Conservation (phyloP, 2,329 filamentous ascomycete species). For the Elsinoe necatrix region DNA sequence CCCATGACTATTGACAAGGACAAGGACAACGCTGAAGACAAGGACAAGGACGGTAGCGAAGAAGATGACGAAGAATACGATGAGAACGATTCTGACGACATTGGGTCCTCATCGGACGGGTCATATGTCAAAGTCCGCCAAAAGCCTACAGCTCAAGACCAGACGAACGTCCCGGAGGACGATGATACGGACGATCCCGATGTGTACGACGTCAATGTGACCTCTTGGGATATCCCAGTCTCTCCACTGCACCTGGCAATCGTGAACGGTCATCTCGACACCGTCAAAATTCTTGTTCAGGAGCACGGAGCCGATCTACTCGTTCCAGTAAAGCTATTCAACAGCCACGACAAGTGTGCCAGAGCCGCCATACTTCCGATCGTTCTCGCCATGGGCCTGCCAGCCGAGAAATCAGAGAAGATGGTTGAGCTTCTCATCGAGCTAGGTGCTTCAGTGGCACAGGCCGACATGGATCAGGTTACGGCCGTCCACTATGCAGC, state of each 20-base stretch:
- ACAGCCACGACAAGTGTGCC: constrained; percentile 41
- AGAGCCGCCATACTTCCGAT: constrained; percentile 59
- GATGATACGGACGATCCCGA: constrained; percentile 62
- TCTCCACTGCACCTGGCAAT: constrained; percentile 75
- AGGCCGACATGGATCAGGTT: constrained; percentile 57
- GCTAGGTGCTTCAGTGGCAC: constrained; percentile 63
- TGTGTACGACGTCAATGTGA: constrained; percentile 66
- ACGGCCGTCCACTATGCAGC: constrained; percentile 62
- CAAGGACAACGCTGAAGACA: constrained; percentile 15
- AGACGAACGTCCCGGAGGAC: constrained; percentile 42
- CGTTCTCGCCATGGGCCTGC: constrained; percentile 57
- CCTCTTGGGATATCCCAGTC: constrained; percentile 70
- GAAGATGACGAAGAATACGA: constrained; percentile 36
- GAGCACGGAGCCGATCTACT: constrained; percentile 70
- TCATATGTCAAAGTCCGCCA: constrained; percentile 72
- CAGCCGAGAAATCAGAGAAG: constrained; percentile 52
- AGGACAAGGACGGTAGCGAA: constrained; percentile 23
- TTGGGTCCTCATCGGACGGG: constrained; percentile 45
- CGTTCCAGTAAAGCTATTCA: constrained; percentile 60
- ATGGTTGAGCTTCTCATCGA: constrained; percentile 59
- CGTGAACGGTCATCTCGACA: constrained; percentile 58
- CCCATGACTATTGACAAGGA: constrained; percentile 15
- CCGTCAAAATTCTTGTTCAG: constrained; percentile 58
- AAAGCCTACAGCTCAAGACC: constrained; percentile 38
- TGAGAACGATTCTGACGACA: constrained; percentile 28